These are phyloP conservation scores for Arabidopsis suecica DNA, from an alignment of 345 rosid genomes.

Conservation along the genomic window DNA sequence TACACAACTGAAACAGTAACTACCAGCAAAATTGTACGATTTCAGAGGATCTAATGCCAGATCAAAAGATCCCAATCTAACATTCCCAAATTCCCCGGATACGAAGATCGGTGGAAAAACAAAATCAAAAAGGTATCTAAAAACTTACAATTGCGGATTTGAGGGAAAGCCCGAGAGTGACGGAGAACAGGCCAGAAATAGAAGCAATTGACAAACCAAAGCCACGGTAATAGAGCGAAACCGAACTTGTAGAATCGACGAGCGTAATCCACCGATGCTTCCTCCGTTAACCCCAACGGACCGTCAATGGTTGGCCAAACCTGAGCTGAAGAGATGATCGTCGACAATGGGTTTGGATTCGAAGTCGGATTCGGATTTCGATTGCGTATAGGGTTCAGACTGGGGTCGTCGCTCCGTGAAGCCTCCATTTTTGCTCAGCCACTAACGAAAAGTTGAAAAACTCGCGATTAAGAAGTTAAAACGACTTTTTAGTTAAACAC, in stretches of 20 bases:
- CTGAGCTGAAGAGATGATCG: constrained; percentile 58
- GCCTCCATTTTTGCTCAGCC: constrained; percentile 61
- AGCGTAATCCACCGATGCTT: constrained; percentile 80
- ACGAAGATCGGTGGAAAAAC: neutral
- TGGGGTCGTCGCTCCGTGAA: constrained; percentile 47
- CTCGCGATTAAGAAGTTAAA: neutral
- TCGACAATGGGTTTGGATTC: constrained; percentile 38
- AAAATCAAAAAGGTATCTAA: constrained; percentile 14
- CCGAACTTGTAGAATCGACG: constrained; percentile 89
- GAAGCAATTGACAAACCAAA: constrained; percentile 98
- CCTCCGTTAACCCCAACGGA: constrained; percentile 82
- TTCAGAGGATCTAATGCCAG: neutral
- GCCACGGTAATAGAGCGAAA: constrained; percentile 86
- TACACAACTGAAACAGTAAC: neutral
- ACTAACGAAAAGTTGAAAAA: neutral
- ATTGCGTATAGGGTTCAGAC: constrained; percentile 22
- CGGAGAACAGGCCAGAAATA: constrained; percentile 99
- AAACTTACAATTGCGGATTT: constrained; percentile 69
- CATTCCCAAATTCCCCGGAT: neutral
- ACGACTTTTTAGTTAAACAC: neutral
- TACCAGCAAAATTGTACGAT: neutral
- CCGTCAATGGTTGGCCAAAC: constrained; percentile 96
- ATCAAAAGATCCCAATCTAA: constrained; percentile 11
- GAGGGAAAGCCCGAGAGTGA: constrained; percentile 82
- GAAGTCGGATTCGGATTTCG: constrained; percentile 6